phyloP scores from a whole-genome alignment of 2,329 filamentous ascomycete species.

The Phyllachora maydis region DNA sequence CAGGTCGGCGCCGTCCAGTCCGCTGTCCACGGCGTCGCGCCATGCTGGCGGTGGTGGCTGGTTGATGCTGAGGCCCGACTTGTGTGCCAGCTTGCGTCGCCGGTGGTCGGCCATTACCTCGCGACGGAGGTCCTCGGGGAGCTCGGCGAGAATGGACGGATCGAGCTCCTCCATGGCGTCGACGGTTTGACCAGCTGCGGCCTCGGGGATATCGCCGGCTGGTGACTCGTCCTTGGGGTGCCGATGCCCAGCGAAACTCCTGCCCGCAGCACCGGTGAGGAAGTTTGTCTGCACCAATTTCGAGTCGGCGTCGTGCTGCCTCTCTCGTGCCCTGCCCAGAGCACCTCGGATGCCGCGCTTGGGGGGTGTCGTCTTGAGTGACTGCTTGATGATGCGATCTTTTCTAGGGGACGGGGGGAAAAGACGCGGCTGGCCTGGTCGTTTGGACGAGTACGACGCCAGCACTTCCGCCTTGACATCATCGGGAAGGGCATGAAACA shows the following conservation, averaged over 20 bases:
- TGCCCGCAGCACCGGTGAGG: too few relatives aligned
- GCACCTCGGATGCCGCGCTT: constrained; percentile 33
- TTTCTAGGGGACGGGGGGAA: constrained; percentile 36
- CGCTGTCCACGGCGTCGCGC: constrained; percentile 3
- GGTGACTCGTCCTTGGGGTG: too few relatives aligned
- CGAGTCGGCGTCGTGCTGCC: constrained; percentile 30
- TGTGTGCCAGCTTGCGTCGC: constrained; percentile 37
- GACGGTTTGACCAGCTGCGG: constrained; percentile 6
- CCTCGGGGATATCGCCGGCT: constrained; percentile 5
- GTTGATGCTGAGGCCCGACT: constrained; percentile 20
- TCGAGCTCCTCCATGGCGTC: constrained; percentile 32
- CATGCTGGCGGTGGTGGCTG: constrained; percentile 3
- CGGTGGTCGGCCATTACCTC: constrained; percentile 64
- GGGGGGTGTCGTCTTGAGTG: constrained; percentile 38
- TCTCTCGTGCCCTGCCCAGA: constrained; percentile 22
- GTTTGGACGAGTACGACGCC: constrained; percentile 35
- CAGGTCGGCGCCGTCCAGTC: constrained; percentile 8
- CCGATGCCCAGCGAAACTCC: too few relatives aligned
- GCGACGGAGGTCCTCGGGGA: constrained; percentile 59
- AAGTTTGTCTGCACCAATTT: constrained; percentile 59
- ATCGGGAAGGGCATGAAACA: constrained; percentile 63
- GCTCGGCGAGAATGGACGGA: constrained; percentile 55
- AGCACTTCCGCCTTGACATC: constrained; percentile 75
- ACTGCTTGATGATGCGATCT: constrained; percentile 24
- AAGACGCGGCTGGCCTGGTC: background rate